Conservation (phyloP, 371 early-diverging fungal species). For the Mortierella sp. region DNA sequence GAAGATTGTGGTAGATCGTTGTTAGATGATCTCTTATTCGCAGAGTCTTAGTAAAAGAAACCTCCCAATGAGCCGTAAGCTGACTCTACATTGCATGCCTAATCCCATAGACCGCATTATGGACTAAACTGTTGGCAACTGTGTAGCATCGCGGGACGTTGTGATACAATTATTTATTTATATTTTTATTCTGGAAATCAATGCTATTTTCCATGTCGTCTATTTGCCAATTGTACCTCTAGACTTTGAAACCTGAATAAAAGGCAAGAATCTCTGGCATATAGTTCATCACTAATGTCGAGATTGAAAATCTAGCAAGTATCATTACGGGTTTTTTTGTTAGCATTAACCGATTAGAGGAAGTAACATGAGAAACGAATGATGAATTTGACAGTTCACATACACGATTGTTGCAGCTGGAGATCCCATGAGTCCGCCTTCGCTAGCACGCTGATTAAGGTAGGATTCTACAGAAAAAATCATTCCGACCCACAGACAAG, state of each 20-base stretch:
- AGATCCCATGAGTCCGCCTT: slow-evolving; percentile 44
- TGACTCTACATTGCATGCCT: too few relatives aligned
- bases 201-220: too few relatives aligned
- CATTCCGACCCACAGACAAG: slow-evolving; percentile 44
- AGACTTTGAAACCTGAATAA: slow-evolving; percentile 31
- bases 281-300: slow-evolving; percentile 44
- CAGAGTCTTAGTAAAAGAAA: too few relatives aligned
- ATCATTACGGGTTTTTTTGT: not conserved
- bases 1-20: too few relatives aligned
- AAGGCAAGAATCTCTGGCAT: slow-evolving; percentile 40
- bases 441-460: slow-evolving; percentile 50
- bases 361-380: not conserved
- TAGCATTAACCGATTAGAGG: not conserved
- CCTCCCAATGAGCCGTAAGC: too few relatives aligned
- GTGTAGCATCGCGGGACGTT: too few relatives aligned
- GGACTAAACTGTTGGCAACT: too few relatives aligned
- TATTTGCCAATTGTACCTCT: too few relatives aligned
- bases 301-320: slow-evolving; percentile 35
- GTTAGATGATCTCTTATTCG: too few relatives aligned
- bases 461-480: slow-evolving; percentile 51
- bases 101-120: too few relatives aligned
- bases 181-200: too few relatives aligned
- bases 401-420: slow-evolving; percentile 49
- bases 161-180: too few relatives aligned
- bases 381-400: not conserved